Evolutionary conservation across 805 yeast species (phyloP).

Genomic region (Candida boleticola): DNA sequence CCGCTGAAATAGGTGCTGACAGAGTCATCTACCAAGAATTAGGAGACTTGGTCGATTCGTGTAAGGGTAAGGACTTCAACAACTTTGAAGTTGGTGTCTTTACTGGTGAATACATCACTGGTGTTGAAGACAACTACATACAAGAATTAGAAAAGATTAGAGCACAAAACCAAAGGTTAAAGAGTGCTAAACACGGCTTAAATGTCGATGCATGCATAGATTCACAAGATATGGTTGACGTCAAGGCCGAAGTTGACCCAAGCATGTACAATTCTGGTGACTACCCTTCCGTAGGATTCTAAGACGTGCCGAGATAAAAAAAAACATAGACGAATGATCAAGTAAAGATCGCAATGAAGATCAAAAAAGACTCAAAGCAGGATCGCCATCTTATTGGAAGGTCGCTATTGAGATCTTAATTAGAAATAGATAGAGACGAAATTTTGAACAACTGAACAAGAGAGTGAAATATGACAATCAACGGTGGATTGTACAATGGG

Average conservation of each 20-base stretch:
- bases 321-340: not conserved
- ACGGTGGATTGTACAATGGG: no score
- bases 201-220: conserved; percentile 43
- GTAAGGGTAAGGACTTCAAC: conserved; percentile 46
- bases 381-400: no score
- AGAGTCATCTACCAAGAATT: conserved; percentile 84
- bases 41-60: conserved; percentile 79
- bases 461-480: no score
- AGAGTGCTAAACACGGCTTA: conserved; percentile 42
- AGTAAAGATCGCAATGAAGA: no score
- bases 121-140: conserved; percentile 79
- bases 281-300: conserved; percentile 22
- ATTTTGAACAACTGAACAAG: no score
- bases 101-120: conserved; percentile 93
- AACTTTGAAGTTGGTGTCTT: conserved; percentile 95
- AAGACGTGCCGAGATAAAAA: not conserved
- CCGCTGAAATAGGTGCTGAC: conserved; percentile 83
- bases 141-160: conserved; percentile 80
- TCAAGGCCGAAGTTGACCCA: conserved; percentile 73
- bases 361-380: no score
- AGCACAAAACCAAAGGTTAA: conserved; percentile 63
- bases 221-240: conserved; percentile 51
- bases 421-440: no score
- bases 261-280: conserved; percentile 59
- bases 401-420: no score